Percentiles rank a stretch among this genome's conserved stretches.
Conservation (phyloP, 306 rosid species). For the Trifolium repens region DNA sequence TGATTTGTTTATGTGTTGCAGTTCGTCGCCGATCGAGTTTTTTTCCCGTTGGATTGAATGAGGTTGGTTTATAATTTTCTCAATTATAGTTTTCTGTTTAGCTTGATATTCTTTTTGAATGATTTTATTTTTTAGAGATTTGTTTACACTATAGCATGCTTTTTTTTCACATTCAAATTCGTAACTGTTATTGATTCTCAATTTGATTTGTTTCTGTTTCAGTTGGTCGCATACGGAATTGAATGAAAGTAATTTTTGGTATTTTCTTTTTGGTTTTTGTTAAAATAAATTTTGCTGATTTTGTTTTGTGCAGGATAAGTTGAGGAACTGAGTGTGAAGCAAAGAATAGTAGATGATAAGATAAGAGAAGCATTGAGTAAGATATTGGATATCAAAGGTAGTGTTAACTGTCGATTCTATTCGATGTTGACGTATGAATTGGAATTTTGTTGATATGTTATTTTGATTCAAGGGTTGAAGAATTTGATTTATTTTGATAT, state of each 20-base stretch:
- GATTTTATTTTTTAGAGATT: no score
- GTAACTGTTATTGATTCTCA: no score
- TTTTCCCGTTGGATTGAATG: no score
- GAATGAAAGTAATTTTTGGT: background rate
- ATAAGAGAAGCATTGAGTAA: slow-evolving; percentile 80
- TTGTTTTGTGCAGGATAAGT: slow-evolving; percentile 61
- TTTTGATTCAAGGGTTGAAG: slow-evolving; percentile 22
- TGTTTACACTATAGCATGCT: no score
- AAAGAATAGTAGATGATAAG: slow-evolving; percentile 53
- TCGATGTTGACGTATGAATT: background rate
- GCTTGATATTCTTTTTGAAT: no score
- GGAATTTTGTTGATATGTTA: slow-evolving; percentile 9
- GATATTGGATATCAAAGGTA: slow-evolving; percentile 93
- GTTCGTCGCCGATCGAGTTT: no score
- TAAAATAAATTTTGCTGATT: slow-evolving; percentile 28
- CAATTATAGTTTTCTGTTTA: no score
- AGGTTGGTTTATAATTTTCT: no score
- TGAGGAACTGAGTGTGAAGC: slow-evolving; percentile 66
- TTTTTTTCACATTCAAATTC: no score
- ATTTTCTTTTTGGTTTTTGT: background rate
- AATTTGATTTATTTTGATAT: slow-evolving; percentile 39
- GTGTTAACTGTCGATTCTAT: background rate
- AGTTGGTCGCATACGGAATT: no score
- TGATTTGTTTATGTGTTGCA: no score
- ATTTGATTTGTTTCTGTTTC: no score